These are phyloP conservation scores for Calycina herbarum DNA, from an alignment of 2,329 filamentous ascomycete genomes.

Conservation along the genomic window DNA sequence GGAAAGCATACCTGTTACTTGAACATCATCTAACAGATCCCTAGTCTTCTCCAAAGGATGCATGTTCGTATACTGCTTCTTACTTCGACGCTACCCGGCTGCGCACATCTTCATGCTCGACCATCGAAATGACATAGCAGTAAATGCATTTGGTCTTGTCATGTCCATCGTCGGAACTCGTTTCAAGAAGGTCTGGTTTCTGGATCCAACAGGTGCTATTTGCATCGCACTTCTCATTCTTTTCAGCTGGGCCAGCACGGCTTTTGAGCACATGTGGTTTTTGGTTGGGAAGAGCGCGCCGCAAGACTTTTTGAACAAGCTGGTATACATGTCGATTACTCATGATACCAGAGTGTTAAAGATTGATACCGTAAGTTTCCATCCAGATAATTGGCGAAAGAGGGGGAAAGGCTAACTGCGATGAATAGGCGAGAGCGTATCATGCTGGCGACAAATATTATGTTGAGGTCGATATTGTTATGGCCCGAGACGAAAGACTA, in stretches of 20 bases:
- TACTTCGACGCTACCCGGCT: slow-evolving; percentile 53
- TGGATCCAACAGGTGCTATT: slow-evolving; percentile 77
- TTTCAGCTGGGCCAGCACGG: slow-evolving; percentile 74
- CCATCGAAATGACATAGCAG: slow-evolving; percentile 71
- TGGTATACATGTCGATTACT: slow-evolving; percentile 90
- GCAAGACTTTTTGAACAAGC: slow-evolving; percentile 78
- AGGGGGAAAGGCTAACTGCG: background rate
- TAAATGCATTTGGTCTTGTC: slow-evolving; percentile 86
- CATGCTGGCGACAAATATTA: slow-evolving; percentile 84
- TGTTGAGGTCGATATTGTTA: slow-evolving; percentile 79
- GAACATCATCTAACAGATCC: background rate
- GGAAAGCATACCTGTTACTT: background rate
- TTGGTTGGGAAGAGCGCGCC: slow-evolving; percentile 78
- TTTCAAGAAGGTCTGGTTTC: slow-evolving; percentile 68
- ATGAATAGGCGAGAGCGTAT: slow-evolving; percentile 62
- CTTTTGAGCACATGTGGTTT: slow-evolving; percentile 75
- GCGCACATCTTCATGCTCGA: slow-evolving; percentile 53
- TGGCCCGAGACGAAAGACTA: slow-evolving; percentile 72
- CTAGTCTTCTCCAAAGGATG: slow-evolving; percentile 51
- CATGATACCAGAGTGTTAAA: slow-evolving; percentile 85
- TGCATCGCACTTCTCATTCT: slow-evolving; percentile 79
- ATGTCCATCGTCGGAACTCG: slow-evolving; percentile 79
- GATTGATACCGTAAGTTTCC: slow-evolving; percentile 68
- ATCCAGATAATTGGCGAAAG: background rate
- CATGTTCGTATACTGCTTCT: slow-evolving; percentile 55